Evolutionary conservation across 2,329 filamentous ascomycete species (phyloP).

Genomic region (Volutella citrinella): DNA sequence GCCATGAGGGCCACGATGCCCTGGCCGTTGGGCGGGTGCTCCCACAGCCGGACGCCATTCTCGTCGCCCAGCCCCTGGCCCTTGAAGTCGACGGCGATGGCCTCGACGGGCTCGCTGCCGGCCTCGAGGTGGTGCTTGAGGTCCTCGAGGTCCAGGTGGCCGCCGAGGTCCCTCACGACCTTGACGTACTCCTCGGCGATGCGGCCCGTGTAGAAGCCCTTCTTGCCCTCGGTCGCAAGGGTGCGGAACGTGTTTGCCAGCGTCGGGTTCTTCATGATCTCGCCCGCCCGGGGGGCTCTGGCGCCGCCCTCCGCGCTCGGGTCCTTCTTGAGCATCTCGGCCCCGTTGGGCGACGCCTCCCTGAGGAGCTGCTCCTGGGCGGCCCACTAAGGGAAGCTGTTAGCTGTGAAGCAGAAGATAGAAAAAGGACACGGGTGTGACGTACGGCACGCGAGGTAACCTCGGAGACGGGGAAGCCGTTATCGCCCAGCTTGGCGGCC

Average conservation of each 20-base stretch:
- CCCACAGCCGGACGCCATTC: constrained; percentile 78
- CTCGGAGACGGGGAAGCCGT: constrained; percentile 87
- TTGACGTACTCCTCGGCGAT: constrained; percentile 80
- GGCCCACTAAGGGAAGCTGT: constrained; percentile 66
- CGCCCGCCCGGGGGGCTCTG: constrained; percentile 73
- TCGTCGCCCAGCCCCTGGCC: constrained; percentile 51
- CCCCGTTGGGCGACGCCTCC: constrained; percentile 76
- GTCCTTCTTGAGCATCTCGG: constrained; percentile 84
- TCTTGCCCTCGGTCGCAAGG: constrained; percentile 77
- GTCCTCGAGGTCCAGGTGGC: constrained; percentile 76
- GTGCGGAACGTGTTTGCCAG: constrained; percentile 79
- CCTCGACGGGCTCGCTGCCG: constrained; percentile 75
- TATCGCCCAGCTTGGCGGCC: constrained; percentile 80
- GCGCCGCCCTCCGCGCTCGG: constrained; percentile 63
- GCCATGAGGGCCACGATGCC: constrained; percentile 95
- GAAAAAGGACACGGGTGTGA: no score
- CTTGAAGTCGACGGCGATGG: constrained; percentile 77
- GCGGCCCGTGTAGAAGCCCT: constrained; percentile 84
- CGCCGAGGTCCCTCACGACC: constrained; percentile 72
- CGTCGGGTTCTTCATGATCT: constrained; percentile 83
- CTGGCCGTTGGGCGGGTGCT: constrained; percentile 95
- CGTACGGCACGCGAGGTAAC: constrained; percentile 66
- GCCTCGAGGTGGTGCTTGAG: constrained; percentile 67
- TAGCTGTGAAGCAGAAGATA: no score
- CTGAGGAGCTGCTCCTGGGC: constrained; percentile 61